Evolutionary conservation across 2,329 filamentous ascomycete species (phyloP), one percentile per base, ranked within the genome.

Genomic region (Aspergillus sp.): DNA sequence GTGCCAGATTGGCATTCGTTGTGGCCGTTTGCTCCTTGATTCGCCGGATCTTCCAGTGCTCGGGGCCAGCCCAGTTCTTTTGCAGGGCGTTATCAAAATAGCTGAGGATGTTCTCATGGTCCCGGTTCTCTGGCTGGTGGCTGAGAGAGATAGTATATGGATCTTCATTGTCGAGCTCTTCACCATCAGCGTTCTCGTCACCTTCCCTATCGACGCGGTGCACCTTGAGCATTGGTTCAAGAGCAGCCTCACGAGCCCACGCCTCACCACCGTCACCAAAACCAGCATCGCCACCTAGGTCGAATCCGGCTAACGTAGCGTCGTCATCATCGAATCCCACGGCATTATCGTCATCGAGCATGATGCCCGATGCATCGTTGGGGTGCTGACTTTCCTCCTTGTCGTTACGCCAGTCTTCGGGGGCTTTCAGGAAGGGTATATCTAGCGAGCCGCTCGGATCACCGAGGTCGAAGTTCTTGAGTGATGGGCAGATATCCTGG

Each of bases 21-120:
- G 85, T 81, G 8, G 84, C 80, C 7, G 87, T 83, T 76, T 93
- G 81, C 58, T 88, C 85, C 69, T 98, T 98, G 76, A 99, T 95
- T 72, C 92, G 92, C 64, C 91, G 86, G 72, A 99, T 98, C 67
- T 94, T 89, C 95, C 95, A 99, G 77, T 99, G 95, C 75, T 98
- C 95, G n/a, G 95, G 94, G 52, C 92, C 96, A 5, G 90, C 89
- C 94, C 95, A 99, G 71, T 97, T 97, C 84, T 97, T 98, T 74
- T 95, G 91, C 47, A 98, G 80, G 2, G 94, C 93, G 71, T 97
- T 92, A 75, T 99, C 95, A 72, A 99, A 99, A 79, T 98, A 99
- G 72, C 91, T 90, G n/a, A 99, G 84, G 60, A 99, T 97, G 70
- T 97, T 94, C 68, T 98, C 92, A 72, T 97, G 92, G 74, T 89